phyloP scores from a whole-genome alignment of 768 basidiomycete genomes.

The Calocybe gangraenosa region DNA sequence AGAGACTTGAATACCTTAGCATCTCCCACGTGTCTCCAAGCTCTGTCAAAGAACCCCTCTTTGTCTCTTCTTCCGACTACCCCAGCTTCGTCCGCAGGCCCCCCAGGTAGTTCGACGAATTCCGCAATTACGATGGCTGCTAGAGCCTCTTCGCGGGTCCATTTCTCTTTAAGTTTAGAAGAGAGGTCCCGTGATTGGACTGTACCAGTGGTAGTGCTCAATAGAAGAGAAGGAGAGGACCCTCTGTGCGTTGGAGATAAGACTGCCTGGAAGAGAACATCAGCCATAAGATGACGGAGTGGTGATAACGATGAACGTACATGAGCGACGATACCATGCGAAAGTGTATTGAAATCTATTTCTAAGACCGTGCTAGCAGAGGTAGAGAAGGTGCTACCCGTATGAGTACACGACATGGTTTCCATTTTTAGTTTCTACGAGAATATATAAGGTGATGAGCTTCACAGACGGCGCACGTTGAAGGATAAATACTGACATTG shows the following conservation, averaged over 20 bases:
- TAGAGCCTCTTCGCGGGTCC: constrained; percentile 82
- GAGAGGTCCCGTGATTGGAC: constrained; percentile 70
- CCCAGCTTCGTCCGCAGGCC: constrained; percentile 21
- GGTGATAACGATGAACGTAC: constrained; percentile 33
- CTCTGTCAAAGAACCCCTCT: constrained; percentile 47
- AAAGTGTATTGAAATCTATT: constrained; percentile 61
- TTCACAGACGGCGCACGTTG: too few relatives aligned
- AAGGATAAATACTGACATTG: not conserved
- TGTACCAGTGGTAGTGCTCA: constrained; percentile 74
- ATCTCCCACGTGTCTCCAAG: constrained; percentile 55
- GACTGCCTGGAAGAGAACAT: constrained; percentile 27
- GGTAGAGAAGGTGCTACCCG: constrained; percentile 29
- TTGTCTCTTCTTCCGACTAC: constrained; percentile 32
- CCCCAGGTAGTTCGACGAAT: constrained; percentile 78
- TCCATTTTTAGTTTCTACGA: constrained; percentile 52
- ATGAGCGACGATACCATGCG: constrained; percentile 66
- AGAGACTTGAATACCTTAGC: constrained; percentile 41
- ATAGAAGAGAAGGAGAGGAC: constrained; percentile 36
- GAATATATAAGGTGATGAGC: not conserved
- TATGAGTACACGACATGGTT: constrained; percentile 41
- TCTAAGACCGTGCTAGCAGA: constrained; percentile 28
- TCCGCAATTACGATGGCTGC: constrained; percentile 58
- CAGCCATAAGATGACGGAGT: too few relatives aligned
- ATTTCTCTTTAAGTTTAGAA: constrained; percentile 37
- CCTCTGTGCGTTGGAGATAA: constrained; percentile 37